A percentile compares a stretch with the other conserved stretches of the same genome.
Conservation (phyloP, 768 basidiomycete genomes). For the Tylopilus intermedius region DNA sequence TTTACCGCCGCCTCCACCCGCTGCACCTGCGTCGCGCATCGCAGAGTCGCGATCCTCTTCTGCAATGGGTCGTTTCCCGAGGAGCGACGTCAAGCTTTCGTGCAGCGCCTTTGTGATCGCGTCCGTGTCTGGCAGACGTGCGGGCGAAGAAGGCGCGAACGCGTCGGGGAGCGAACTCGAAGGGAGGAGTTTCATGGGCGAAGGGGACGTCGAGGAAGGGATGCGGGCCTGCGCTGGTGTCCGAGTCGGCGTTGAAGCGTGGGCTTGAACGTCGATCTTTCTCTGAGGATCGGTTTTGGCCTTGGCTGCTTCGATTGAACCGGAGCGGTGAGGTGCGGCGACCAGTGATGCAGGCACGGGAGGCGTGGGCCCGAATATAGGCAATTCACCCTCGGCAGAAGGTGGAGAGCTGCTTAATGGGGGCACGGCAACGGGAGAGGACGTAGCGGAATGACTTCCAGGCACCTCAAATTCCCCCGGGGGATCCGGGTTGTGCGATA, state of each 20-base stretch:
- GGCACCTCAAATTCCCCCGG: slow-evolving; percentile 8
- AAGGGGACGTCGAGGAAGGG: slow-evolving; percentile 55
- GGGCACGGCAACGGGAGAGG: slow-evolving; percentile 18
- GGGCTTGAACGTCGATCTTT: not conserved
- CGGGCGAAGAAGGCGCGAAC: slow-evolving; percentile 20
- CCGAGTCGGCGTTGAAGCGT: slow-evolving; percentile 15
- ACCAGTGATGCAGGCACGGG: not conserved
- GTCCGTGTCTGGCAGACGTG: slow-evolving; percentile 38
- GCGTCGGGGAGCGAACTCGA: slow-evolving; percentile 15
- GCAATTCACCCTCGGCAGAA: slow-evolving; percentile 1
- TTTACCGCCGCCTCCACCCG: slow-evolving; percentile 3
- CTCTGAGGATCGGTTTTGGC: not conserved
- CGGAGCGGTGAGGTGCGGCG: not conserved
- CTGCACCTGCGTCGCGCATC: slow-evolving; percentile 12
- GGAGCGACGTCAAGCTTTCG: slow-evolving; percentile 61
- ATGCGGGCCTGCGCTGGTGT: slow-evolving; percentile 33
- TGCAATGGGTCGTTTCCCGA: slow-evolving; percentile 60
- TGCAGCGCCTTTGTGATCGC: slow-evolving; percentile 56
- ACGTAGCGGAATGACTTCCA: not conserved
- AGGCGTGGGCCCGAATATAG: not conserved
- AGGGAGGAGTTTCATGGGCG: slow-evolving; percentile 45
- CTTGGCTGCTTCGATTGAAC: slow-evolving; percentile 21
- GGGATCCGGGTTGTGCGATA: slow-evolving; percentile 23
- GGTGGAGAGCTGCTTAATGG: slow-evolving; percentile 30
- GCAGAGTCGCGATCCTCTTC: slow-evolving; percentile 32